phyloP scores from a whole-genome alignment of 345 rosid species.

The Eucalyptus albens region DNA sequence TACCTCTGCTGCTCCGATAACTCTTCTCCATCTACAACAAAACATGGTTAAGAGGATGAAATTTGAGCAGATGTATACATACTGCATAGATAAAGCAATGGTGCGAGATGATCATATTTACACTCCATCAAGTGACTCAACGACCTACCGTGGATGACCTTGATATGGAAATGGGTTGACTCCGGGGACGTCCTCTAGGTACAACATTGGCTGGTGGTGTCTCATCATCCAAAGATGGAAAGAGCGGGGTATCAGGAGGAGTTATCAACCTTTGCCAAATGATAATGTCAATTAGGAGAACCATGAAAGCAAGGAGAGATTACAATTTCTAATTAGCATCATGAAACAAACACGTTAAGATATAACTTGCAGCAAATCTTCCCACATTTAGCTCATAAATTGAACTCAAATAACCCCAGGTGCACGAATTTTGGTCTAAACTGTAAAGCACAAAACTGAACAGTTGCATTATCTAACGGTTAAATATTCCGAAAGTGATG shows the following conservation, averaged over 20 bases:
- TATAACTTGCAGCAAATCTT: not conserved
- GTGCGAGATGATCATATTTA: not conserved
- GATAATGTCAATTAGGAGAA: constrained; percentile 12
- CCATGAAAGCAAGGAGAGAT: not conserved
- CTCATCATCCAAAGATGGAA: constrained; percentile 86
- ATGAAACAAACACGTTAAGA: not conserved
- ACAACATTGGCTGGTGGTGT: constrained; percentile 40
- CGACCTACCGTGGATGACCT: constrained; percentile 84
- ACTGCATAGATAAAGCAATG: not conserved
- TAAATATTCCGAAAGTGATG: not conserved
- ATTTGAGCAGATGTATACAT: not conserved
- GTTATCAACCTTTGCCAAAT: constrained; percentile 76
- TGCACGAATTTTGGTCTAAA: not conserved
- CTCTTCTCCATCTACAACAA: constrained; percentile 84
- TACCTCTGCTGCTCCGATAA: constrained; percentile 80
- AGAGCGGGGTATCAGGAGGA: constrained; percentile 97
- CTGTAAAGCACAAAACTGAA: not conserved
- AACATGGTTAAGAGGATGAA: not conserved
- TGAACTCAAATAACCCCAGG: not conserved
- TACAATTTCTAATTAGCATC: not conserved
- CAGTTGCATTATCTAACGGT: not conserved
- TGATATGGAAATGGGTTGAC: constrained; percentile 84
- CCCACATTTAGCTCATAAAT: not conserved
- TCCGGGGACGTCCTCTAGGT: constrained; percentile 75
- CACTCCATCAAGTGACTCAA: not conserved